These are phyloP conservation scores for Aspergillus sergii DNA, from an alignment of 2,329 filamentous ascomycete genomes.

Conservation along the genomic window DNA sequence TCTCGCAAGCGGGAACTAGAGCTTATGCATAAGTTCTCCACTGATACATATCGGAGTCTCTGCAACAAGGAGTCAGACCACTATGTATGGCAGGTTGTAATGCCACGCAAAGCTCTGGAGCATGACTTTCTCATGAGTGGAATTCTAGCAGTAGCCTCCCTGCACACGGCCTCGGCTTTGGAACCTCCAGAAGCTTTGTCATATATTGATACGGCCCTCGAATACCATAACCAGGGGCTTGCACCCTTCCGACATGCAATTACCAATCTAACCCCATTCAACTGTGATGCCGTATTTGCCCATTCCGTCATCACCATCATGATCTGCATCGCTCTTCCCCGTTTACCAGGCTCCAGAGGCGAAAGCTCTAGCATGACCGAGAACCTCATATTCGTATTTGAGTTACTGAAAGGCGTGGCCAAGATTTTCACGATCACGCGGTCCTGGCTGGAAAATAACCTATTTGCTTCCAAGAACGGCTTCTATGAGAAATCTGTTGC, in stretches of 20 bases:
- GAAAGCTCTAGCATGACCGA: conserved; percentile 36
- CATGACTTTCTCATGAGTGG: conserved; percentile 47
- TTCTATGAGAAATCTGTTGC: conserved; percentile 47
- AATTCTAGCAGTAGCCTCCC: conserved; percentile 42
- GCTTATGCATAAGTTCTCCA: conserved; percentile 56
- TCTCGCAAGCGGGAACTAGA: conserved; percentile 46
- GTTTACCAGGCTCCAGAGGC: conserved; percentile 31
- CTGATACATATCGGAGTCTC: conserved; percentile 49
- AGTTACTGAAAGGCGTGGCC: conserved; percentile 38
- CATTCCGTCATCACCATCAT: conserved; percentile 41
- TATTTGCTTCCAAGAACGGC: conserved; percentile 49
- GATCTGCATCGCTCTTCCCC: conserved; percentile 39
- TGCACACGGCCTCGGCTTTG: conserved; percentile 42
- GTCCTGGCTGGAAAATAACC: conserved; percentile 52
- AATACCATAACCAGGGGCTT: conserved; percentile 40
- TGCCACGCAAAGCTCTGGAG: conserved; percentile 43
- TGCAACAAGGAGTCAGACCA: conserved; percentile 34
- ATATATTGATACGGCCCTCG: conserved; percentile 40
- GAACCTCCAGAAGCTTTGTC: conserved; percentile 32
- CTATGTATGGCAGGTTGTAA: conserved; percentile 42
- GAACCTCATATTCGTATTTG: conserved; percentile 39
- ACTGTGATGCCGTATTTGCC: conserved; percentile 42
- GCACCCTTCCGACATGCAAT: conserved; percentile 38
- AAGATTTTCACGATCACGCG: conserved; percentile 37
- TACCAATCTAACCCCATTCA: conserved; percentile 36